Evolutionary conservation across 352 stramenopile genomes (phyloP).

Genomic region (Phytophthora pinifolia): DNA sequence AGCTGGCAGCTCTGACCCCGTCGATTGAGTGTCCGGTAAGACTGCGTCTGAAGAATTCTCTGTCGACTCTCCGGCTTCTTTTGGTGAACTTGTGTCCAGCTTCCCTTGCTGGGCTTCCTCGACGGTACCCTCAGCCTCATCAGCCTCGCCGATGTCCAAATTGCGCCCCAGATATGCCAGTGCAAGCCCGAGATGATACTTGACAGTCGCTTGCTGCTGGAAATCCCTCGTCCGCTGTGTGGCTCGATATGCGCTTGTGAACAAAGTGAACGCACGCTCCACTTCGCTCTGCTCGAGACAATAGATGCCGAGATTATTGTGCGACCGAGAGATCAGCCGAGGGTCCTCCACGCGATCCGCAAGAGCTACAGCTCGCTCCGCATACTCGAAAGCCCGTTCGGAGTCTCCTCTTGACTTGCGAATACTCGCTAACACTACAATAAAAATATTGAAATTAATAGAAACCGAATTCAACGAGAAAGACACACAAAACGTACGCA

Average conservation of each 20-base stretch:
- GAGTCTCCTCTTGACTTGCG: constrained; percentile 23
- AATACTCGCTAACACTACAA: constrained; percentile 34
- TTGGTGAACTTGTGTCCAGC: neutral
- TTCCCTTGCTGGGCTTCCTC: constrained; percentile 2
- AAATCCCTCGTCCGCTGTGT: constrained; percentile 29
- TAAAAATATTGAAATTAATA: neutral
- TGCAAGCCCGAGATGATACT: constrained; percentile 47
- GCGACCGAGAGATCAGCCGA: constrained; percentile 30
- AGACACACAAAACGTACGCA: constrained; percentile 19
- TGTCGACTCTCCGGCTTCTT: neutral
- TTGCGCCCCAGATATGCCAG: constrained; percentile 32
- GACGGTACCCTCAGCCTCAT: constrained; percentile 14
- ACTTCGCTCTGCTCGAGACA: constrained; percentile 34
- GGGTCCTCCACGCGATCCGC: constrained; percentile 23
- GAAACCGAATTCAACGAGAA: neutral
- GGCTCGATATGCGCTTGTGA: constrained; percentile 38
- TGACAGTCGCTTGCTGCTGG: constrained; percentile 35
- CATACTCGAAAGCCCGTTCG: constrained; percentile 21
- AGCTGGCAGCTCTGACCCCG: neutral
- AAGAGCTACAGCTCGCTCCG: constrained; percentile 21
- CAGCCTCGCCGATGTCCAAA: constrained; percentile 22
- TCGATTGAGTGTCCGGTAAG: neutral
- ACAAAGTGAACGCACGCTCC: constrained; percentile 31
- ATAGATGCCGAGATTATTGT: constrained; percentile 45
- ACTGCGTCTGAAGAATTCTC: constrained; percentile 1